These are phyloP conservation scores for Asterochloris erici DNA, from an alignment of 139 green algal species.

Conservation along the genomic window DNA sequence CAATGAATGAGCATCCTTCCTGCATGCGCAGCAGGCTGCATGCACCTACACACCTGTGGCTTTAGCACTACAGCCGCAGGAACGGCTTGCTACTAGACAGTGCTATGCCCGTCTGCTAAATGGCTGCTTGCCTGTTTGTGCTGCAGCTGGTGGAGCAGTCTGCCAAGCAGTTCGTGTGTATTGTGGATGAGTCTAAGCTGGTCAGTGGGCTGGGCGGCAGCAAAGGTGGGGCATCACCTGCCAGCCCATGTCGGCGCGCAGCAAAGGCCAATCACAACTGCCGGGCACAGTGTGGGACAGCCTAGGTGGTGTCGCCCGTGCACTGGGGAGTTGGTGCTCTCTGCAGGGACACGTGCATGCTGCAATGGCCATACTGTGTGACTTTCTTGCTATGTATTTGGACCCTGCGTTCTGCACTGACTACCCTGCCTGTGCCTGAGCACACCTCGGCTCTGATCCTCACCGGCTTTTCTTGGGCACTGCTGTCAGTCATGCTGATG, in stretches of 20 bases:
- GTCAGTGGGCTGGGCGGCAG: conserved; percentile 81
- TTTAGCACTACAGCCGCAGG: neutral
- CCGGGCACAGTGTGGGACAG: neutral
- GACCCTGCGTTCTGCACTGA: too few relatives aligned
- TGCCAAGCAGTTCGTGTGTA: conserved; percentile 95
- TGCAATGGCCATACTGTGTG: too few relatives aligned
- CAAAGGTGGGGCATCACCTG: conserved; percentile 51
- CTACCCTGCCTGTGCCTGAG: too few relatives aligned
- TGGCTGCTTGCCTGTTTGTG: neutral
- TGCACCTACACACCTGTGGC: neutral
- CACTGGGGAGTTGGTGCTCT: too few relatives aligned
- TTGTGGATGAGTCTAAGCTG: conserved; percentile 98
- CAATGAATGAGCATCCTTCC: neutral
- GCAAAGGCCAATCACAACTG: neutral
- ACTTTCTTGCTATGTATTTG: too few relatives aligned
- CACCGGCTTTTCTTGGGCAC: neutral
- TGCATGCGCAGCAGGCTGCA: neutral
- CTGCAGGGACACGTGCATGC: too few relatives aligned
- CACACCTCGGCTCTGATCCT: too few relatives aligned
- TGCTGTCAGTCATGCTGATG: neutral
- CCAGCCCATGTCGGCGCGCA: neutral
- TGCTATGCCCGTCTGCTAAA: neutral
- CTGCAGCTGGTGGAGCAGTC: conserved; percentile 94
- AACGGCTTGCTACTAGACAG: too few relatives aligned
- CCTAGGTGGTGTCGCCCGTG: too few relatives aligned